Conservation (phyloP, 352 stramenopile species). For the Phytopythium kandeliae region DNA sequence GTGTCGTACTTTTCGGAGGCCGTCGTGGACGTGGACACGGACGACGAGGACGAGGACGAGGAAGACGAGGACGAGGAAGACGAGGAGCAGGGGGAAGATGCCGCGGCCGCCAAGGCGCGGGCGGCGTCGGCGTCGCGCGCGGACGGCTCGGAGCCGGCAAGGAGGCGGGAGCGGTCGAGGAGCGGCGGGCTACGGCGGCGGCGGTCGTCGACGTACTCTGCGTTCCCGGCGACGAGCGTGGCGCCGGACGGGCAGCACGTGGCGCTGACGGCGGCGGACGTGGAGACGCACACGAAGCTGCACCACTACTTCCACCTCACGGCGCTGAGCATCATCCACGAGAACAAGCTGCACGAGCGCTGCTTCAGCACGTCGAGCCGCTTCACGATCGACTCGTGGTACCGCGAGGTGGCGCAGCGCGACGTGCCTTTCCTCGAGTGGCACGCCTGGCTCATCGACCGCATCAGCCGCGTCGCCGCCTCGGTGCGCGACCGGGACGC, state of each 20-base stretch:
- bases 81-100: constrained; percentile 6
- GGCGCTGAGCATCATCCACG: constrained; percentile 81
- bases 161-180: constrained; percentile 10
- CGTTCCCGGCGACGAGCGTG: constrained; percentile 25
- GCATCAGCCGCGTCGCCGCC: constrained; percentile 59
- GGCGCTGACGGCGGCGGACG: constrained; percentile 43
- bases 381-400: constrained; percentile 82
- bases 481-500: constrained; percentile 35
- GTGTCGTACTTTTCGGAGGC: constrained; percentile 69
- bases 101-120: not conserved
- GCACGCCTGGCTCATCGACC: constrained; percentile 81
- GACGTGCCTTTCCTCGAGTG: constrained; percentile 75
- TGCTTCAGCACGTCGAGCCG: constrained; percentile 79
- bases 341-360: constrained; percentile 75
- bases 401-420: constrained; percentile 62
- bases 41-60: constrained; percentile 59
- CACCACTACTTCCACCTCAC: constrained; percentile 87
- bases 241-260: constrained; percentile 26
- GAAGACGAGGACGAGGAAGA: constrained; percentile 18
- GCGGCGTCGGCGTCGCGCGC: not conserved
- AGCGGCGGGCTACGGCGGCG: constrained; percentile 14
- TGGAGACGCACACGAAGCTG: constrained; percentile 77
- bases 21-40: constrained; percentile 55
- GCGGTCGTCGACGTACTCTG: constrained; percentile 24
- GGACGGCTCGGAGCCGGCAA: not conserved